Base-by-base conservation (phyloP, 805 yeast genomes). In the Myxozyma vanderwaltii region DNA sequence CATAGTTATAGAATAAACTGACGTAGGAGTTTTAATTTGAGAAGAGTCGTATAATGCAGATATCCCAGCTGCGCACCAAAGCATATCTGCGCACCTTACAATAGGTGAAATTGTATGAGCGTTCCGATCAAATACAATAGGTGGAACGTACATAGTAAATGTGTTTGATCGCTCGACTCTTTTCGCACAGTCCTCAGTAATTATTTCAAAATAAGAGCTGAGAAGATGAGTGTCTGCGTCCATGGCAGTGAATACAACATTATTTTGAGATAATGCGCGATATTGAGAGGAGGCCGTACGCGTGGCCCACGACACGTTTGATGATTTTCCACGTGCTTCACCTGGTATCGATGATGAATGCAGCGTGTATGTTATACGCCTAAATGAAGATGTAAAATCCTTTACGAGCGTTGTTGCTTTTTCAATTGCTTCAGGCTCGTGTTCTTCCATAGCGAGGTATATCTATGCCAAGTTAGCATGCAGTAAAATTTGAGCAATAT, bases 161-260 rank as follows among this genome's bases (percentile, higher is more conserved):
- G 33, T 31, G 29, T 47, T 31, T 8, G 51, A n/a, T 5, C 44
- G 21, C 15, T 13, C 40, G 3, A 44, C 15, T 6, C 23, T 31
- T 24, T 44, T 44, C 21, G 40, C 26, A 40, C 52, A 53, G 41
- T 59, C 54, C 17, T 10, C 40, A 13, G 41, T 38, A n/a, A 64
- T 61, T 7, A 45, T 12, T 19, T 35, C 54, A 49, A 64, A 64
- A 38, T 64, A 64, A 24, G 51, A 6, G 21, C 52, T 24, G 17
- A 64, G 59, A 12, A 64, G 52, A 29, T 64, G 68, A 4, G 68
- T 52, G 48, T 64, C 68, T 13, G 68, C 64, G 47, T 64, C 68
- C 63, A 64, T 63, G 23, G 59, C 60, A 8, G 68, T 64, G 43
- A 63, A 27, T 7, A 64, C 58, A 8, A 47, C 59, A n/a, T 51